Evolutionary conservation across 2,329 filamentous ascomycete species (phyloP), one percentile per base, ranked within the genome.

Genomic region (Didymella keratinophila): DNA sequence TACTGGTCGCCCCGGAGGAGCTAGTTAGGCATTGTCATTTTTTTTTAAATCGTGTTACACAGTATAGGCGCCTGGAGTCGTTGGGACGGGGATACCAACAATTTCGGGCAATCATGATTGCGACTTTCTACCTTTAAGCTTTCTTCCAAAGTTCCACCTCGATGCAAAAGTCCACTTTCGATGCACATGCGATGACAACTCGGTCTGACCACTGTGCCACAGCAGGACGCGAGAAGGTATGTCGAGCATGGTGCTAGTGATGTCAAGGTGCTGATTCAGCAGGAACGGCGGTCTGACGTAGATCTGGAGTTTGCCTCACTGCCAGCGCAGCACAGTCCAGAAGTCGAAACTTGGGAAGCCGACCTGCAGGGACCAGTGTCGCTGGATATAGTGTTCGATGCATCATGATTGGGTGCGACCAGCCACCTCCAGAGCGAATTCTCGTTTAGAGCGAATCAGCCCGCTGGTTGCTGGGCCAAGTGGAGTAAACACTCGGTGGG

Each of bases 391-490:
- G 14, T 46, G 51, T 28, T 30, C 23, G 21, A 6, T 8, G 36
- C 9, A 16, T 7, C 18, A 21, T 66, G 62, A 68, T 69, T 70
- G 68, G 68, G 18, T 44, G 48, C 34, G 12, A 44, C 37, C 65
- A 71, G 67, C 66, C 67, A 67, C 57, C 61, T 47, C 42, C 23
- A 39, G 42, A 43, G 18, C 50, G 56, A 27, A 61, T 63, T 61
- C 61, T 62, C 62, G 66, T 65, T 61, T 62, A 58, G 34, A 44
- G 41, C 57, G 47, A 60, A 56, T 60, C 51, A 60, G 12, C 47
- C 45, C 12, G 47, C 43, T 60, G 58, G 68, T 71, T 71, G 67
- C 67, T 65, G 48, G 59, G 61, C 62, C 68, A 68, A 53, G 57
- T 54, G 58, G 63, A 37, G 60, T 67, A 62, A 67, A 66, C 63